phyloP scores from a whole-genome alignment of 805 yeast species.

The Zygosaccharomyces bailii region DNA sequence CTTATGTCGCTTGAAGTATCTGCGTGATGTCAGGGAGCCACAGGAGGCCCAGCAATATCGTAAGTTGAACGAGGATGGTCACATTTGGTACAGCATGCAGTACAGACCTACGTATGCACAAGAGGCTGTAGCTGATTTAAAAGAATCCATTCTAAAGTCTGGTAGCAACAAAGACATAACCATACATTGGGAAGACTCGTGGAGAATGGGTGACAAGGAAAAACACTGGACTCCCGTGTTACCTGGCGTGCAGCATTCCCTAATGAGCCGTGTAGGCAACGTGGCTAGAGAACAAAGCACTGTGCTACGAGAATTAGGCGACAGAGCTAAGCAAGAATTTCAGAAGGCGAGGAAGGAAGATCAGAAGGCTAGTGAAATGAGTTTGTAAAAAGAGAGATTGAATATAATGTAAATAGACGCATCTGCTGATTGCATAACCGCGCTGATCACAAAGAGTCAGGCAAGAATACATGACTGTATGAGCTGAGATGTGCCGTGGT shows the following conservation, averaged over 20 bases:
- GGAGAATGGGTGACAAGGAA: slow-evolving; percentile 77
- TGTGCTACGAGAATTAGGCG: slow-evolving; percentile 54
- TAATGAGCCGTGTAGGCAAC: slow-evolving; percentile 47
- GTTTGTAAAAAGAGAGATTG: neutral
- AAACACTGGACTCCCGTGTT: slow-evolving; percentile 61
- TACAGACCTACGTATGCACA: slow-evolving; percentile 87
- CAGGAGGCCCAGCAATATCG: slow-evolving; percentile 65
- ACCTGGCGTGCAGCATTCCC: slow-evolving; percentile 52
- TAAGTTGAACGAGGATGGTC: slow-evolving; percentile 69
- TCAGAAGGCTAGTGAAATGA: slow-evolving; percentile 9
- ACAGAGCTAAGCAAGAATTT: slow-evolving; percentile 28
- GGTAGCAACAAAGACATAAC: slow-evolving; percentile 35
- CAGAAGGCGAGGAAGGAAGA: slow-evolving; percentile 13
- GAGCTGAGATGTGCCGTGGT: neutral
- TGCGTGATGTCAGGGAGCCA: slow-evolving; percentile 61
- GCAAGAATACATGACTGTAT: neutral
- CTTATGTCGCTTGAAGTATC: slow-evolving; percentile 66
- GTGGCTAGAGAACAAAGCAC: slow-evolving; percentile 66
- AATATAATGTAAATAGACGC: neutral
- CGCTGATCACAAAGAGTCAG: neutral
- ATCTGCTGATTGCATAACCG: neutral
- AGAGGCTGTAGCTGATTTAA: slow-evolving; percentile 84
- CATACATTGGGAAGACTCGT: slow-evolving; percentile 77
- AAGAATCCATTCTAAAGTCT: slow-evolving; percentile 30
- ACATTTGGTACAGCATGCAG: slow-evolving; percentile 83